These are phyloP conservation scores for Populus hybrid DNA, from an alignment of 441 rosid species.

Conservation along the genomic window DNA sequence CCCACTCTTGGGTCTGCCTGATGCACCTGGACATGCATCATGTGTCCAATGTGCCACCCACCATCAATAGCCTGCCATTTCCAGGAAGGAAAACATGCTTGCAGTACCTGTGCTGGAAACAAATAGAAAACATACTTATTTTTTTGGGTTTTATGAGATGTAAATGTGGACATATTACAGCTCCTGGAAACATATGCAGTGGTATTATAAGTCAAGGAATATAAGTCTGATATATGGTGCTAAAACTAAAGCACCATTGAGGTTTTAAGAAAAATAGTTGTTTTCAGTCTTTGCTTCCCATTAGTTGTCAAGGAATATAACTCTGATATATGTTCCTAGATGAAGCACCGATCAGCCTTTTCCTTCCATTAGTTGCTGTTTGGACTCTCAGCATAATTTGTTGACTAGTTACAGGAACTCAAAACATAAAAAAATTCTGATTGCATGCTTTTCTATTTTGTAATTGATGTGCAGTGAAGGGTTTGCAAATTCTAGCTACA, in stretches of 20 bases:
- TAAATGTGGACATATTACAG: conserved; percentile 1
- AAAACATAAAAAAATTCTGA: not conserved
- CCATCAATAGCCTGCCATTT: not conserved
- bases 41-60: not conserved
- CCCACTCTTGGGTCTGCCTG: not conserved
- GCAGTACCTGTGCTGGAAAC: not conserved
- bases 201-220: not conserved
- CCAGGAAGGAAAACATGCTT: not conserved
- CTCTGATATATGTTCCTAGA: not conserved
- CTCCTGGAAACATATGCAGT: not conserved
- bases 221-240: not conserved
- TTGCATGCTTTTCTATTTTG: conserved; percentile 9
- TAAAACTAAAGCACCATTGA: not conserved
- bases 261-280: not conserved
- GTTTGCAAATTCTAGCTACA: conserved; percentile 70
- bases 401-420: not conserved
- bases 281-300: not conserved
- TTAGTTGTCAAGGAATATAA: not conserved
- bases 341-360: not conserved
- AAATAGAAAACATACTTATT: not conserved
- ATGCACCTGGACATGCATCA: not conserved
- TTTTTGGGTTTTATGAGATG: not conserved
- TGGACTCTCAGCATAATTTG: not conserved
- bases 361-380: not conserved
- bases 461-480: conserved; percentile 57